Evolutionary conservation across 2,329 filamentous ascomycete species (phyloP).

Genomic region (Botrytis byssoidea): DNA sequence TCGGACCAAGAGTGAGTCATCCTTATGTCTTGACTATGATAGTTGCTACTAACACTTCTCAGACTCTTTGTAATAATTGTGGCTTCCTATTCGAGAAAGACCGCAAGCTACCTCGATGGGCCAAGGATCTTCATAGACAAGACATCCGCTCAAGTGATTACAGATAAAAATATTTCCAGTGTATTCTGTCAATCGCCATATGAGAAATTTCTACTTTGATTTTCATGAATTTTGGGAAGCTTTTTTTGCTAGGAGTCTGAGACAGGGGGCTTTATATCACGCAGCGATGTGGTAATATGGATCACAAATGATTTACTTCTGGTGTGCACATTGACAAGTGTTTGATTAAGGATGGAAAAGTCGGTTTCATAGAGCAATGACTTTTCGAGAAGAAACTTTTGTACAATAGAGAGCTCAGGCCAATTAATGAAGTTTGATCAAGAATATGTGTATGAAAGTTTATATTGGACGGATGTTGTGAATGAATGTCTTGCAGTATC

Average conservation of each 20-base stretch:
- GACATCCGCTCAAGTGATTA: conserved; percentile 37
- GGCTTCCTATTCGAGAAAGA: conserved; percentile 86
- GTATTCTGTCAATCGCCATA: not conserved
- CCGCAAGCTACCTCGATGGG: conserved; percentile 76
- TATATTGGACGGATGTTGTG: not conserved
- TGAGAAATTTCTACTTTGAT: conserved; percentile 24
- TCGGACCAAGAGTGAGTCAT: conserved; percentile 71
- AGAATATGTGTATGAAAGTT: not conserved
- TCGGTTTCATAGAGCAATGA: conserved; percentile 11
- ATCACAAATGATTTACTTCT: conserved; percentile 18
- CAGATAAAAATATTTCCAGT: conserved; percentile 30
- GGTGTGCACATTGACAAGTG: conserved; percentile 7
- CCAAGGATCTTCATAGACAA: conserved; percentile 61
- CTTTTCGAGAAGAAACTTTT: conserved; percentile 10
- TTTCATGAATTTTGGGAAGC: conserved; percentile 21
- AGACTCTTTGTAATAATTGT: conserved; percentile 89
- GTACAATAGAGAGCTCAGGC: conserved; percentile 22
- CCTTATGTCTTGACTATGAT: not conserved
- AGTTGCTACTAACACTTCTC: conserved; percentile 29
- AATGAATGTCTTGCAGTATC: not conserved
- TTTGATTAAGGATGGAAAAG: conserved; percentile 18
- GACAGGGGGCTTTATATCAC: conserved; percentile 21
- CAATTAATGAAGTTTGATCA: conserved; percentile 23
- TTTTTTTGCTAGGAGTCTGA: conserved; percentile 17
- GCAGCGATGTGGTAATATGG: conserved; percentile 23